A percentile compares a stretch with the other conserved stretches of the same genome.
phyloP scores from a whole-genome alignment of 176 grass and related monocot species.

The Phoenix roebelenii region DNA sequence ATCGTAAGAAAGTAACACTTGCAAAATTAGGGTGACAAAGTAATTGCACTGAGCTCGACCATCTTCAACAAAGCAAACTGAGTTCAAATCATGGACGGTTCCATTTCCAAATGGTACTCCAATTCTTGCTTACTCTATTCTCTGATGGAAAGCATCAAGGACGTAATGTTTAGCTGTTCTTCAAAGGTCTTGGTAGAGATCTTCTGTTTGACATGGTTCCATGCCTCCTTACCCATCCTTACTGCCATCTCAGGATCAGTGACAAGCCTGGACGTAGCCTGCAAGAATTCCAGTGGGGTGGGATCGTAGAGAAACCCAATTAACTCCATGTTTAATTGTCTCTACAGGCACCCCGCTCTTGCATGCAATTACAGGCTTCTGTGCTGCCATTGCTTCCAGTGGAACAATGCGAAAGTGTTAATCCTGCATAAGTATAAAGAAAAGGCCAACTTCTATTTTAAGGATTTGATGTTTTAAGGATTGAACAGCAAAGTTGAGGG shows the following conservation, averaged over 20 bases:
- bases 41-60: too few species aligned
- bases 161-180: constrained; percentile 55
- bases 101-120: too few species aligned
- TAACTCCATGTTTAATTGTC: constrained; percentile 61
- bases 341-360: constrained; percentile 83
- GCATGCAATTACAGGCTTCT: constrained; percentile 75
- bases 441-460: too few species aligned
- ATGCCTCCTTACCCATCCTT: constrained; percentile 64
- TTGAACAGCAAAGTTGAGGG: too few species aligned
- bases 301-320: constrained; percentile 67
- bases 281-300: constrained; percentile 40
- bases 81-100: too few species aligned
- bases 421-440: constrained; percentile 36
- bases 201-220: constrained; percentile 44
- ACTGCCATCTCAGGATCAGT: constrained; percentile 42
- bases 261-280: constrained; percentile 64
- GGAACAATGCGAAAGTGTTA: constrained; percentile 98
- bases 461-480: too few species aligned
- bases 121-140: constrained; percentile 42
- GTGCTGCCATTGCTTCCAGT: constrained; percentile 78
- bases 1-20: too few species aligned
- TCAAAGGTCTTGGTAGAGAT: constrained; percentile 80
- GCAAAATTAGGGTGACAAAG: too few species aligned
- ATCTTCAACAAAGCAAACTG: too few species aligned
- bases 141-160: constrained; percentile 51